A percentile compares a stretch with the other conserved stretches of the same genome.
Conservation (phyloP, 176 grass and related monocot species). For the Musa schizocarpa region DNA sequence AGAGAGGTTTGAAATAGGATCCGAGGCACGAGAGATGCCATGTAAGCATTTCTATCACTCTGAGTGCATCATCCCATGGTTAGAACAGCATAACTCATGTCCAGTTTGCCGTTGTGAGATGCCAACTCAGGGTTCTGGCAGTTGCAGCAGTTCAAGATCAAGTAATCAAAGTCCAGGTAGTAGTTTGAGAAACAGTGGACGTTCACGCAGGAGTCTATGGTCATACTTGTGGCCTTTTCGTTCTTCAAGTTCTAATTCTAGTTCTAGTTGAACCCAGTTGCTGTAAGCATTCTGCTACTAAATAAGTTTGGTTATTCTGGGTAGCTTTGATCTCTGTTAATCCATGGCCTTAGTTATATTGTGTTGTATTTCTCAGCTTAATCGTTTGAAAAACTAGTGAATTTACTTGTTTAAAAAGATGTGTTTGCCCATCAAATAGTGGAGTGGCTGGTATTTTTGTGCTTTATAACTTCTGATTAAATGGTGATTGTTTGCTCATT, state of each 20-base stretch:
- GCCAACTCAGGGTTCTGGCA: slow-evolving; percentile 26
- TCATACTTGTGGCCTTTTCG: slow-evolving; percentile 59
- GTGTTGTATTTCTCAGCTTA: not conserved
- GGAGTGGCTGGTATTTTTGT: not conserved
- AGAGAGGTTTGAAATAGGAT: slow-evolving; percentile 60
- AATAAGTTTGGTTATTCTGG: slow-evolving; percentile 39
- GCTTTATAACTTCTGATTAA: not conserved
- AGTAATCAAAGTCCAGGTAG: not conserved
- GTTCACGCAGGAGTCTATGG: slow-evolving; percentile 27
- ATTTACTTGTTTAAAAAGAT: not conserved
- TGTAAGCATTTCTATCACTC: slow-evolving; percentile 88
- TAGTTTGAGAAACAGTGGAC: not conserved
- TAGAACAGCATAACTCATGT: slow-evolving; percentile 87
- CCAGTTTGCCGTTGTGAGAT: slow-evolving; percentile 75
- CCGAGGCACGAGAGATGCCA: slow-evolving; percentile 73
- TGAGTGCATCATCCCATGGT: slow-evolving; percentile 82
- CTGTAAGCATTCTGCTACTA: slow-evolving; percentile 26
- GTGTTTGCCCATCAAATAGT: not conserved
- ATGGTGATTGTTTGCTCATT: not conserved
- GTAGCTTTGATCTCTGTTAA: slow-evolving; percentile 14
- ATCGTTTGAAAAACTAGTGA: not conserved
- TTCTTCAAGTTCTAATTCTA: slow-evolving; percentile 23
- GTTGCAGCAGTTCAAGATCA: slow-evolving; percentile 4
- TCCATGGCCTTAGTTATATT: not conserved
- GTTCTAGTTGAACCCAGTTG: slow-evolving; percentile 9